Evolutionary conservation across 257 asterid genomes (phyloP), one percentile per base, ranked within the genome.

Genomic region (Fraxinus excelsior): DNA sequence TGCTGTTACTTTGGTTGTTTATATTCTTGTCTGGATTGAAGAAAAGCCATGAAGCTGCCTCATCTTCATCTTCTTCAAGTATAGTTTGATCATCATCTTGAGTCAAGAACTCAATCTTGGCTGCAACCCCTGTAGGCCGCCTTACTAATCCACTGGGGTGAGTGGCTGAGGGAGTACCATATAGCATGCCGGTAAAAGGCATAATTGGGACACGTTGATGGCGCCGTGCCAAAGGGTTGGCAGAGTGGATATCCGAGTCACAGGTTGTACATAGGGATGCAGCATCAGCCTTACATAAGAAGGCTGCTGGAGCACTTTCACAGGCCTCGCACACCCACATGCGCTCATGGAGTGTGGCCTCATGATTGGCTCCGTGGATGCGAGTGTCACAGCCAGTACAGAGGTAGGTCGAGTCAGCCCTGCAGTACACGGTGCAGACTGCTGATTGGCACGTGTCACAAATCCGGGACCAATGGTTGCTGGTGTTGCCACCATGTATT

Each of bases 211-310:
- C 90, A 35, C 98, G 92, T 87, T 89, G 93, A 90, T 91, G 98
- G 80, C 98, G 97, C 62, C 90, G 87, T 0, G 98, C 93, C 49
- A 93, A 86, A 5, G 98, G 96, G 76, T 93, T 91, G 14, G 91
- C 98, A 0, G 96, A 90, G 84, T 93, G 98, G 82, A 93, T 86
- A 14, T 91, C 90, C 10, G 90, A 71, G 67, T 93, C 98, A 80
- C 98, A 93, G 77, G 85, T 53, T 60, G 90, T 69, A 81, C 97
- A 93, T 19, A 93, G 93, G 26, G 96, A 91, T 26, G 97, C 98
- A 2, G 94, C 85, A 31, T 92, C 97, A 7, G 97, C 96, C 79
- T 92, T 92, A 87, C 94, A 90, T 2, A 92, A 32, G 79, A 92
- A 82, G n/a, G 89, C 89, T 0, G 93, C 94, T 4, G 97, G 96